Conservation (phyloP, 2,329 filamentous ascomycete species). For the Diplodia scrobiculata region DNA sequence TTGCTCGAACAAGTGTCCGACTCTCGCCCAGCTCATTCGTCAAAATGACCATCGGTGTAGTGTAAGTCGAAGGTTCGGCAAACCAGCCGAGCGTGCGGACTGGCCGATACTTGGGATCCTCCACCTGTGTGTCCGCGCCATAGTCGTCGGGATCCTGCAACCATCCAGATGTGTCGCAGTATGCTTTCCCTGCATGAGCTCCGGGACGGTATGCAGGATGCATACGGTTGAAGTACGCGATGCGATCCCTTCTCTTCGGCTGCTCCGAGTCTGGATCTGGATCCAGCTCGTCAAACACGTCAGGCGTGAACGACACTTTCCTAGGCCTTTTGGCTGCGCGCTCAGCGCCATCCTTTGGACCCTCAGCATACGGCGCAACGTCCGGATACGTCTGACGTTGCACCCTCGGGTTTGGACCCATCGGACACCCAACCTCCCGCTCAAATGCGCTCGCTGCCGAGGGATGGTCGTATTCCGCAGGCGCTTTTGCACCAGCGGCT, state of each 20-base stretch:
- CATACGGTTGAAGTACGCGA: neutral
- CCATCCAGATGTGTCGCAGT: conserved; percentile 1
- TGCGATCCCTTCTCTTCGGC: neutral
- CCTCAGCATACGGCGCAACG: too few species aligned
- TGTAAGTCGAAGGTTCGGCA: neutral
- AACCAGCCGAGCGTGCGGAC: neutral
- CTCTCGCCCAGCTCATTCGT: neutral
- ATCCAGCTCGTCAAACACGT: neutral
- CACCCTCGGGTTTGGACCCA: too few species aligned
- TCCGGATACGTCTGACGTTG: neutral
- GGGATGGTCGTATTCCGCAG: too few species aligned
- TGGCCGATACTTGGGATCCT: neutral
- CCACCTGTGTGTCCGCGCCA: too few species aligned
- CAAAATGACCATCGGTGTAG: neutral
- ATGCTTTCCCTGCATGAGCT: neutral
- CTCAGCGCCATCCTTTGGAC: neutral
- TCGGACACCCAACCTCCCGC: too few species aligned
- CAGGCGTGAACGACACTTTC: neutral
- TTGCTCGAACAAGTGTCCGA: neutral
- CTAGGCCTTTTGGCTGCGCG: neutral
- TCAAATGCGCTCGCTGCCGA: too few species aligned
- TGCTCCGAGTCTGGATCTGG: neutral
- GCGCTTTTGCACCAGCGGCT: neutral
- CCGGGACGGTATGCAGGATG: neutral
- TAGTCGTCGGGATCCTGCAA: neutral